Percentiles rank a stretch among this genome's conserved stretches.
phyloP scores from a whole-genome alignment of 805 yeast genomes.

The Candida ortonii region DNA sequence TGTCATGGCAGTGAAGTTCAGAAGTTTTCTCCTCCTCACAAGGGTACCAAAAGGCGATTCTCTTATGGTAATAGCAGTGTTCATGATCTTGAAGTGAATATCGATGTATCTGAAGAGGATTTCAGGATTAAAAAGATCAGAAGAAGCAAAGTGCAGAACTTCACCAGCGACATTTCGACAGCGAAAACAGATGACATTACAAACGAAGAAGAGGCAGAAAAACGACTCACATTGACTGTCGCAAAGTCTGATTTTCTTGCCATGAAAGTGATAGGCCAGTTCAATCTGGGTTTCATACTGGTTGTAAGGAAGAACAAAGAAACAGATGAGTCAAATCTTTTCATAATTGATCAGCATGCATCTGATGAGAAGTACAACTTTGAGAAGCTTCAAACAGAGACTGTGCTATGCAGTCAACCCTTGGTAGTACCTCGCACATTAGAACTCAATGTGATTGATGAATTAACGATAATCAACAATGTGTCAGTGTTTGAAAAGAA shows the following conservation, averaged over 20 bases:
- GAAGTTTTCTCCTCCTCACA: too few species aligned
- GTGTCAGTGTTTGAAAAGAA: conserved; percentile 57
- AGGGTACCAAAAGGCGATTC: too few species aligned
- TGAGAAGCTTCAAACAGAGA: conserved; percentile 59
- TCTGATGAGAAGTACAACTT: conserved; percentile 94
- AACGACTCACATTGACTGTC: conserved; percentile 55
- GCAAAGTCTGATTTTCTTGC: conserved; percentile 66
- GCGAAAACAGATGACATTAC: conserved; percentile 40
- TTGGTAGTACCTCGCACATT: conserved; percentile 58
- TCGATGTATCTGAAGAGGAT: conserved; percentile 1
- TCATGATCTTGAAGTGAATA: conserved; percentile 7
- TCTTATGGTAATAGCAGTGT: too few species aligned
- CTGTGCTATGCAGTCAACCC: conserved; percentile 64
- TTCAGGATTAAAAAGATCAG: conserved; percentile 3
- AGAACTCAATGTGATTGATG: conserved; percentile 76
- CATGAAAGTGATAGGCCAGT: conserved; percentile 89
- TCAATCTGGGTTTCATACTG: conserved; percentile 90
- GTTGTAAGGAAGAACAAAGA: conserved; percentile 49
- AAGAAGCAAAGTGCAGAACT: conserved; percentile 1
- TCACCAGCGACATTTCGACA: not conserved
- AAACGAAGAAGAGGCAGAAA: conserved; percentile 52
- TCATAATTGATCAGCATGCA: conserved; percentile 96
- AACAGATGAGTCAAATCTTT: conserved; percentile 50
- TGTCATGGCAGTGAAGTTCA: too few species aligned
- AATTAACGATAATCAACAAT: conserved; percentile 64